Evolutionary conservation across 2,329 filamentous ascomycete species (phyloP), one percentile per base, ranked within the genome.

Genomic region (Verticillium klebahnii): DNA sequence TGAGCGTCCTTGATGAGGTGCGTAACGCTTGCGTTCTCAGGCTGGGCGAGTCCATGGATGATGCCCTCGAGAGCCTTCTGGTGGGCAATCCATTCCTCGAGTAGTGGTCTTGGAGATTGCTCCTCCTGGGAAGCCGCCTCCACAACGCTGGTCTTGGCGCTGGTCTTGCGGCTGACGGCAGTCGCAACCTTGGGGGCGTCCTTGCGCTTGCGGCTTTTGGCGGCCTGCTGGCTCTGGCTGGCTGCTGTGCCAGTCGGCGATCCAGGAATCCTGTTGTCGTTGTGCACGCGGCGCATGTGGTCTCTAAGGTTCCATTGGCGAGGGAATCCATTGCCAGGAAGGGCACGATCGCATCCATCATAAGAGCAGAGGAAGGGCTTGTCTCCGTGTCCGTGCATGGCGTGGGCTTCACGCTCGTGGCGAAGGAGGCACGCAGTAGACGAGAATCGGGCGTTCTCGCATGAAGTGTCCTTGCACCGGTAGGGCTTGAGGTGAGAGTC

Each of bases 401-500:
- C 93, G 74, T 98, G 94, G 58, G 93, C 93, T 79, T 98, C 94
- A 64, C 94, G 89, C 81, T 97, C 94, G 72, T 98, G 94, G 64
- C 94, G 91, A 64, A 97, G 90, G 31, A 97, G 85, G 76, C 94
- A 97, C 39, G 94, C 94, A 65, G 94, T 97, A 50, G 94, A 97
- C 17, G 94, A 97, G 77, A 98, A 98, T 54, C 91, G 89, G 66
- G 92, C 87, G 72, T 92, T 91, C 74, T 92, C 87, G 78, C 94
- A 98, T 29, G 87, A 85, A 65, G 88, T 82, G 67, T 89, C 84
- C 86, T 95, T 96, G 89, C 94, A 98, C 64, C 92, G 89, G 80
- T 97, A 98, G 17, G 94, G 94, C 85, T 96, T 97, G 72, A 97
- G 78, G 79, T 98, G 94, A 32, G 94, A 97, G 78, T 98, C 94